phyloP scores from a whole-genome alignment of 192 early-diverging fungal species.

The Pecoramyces ruminantium region DNA sequence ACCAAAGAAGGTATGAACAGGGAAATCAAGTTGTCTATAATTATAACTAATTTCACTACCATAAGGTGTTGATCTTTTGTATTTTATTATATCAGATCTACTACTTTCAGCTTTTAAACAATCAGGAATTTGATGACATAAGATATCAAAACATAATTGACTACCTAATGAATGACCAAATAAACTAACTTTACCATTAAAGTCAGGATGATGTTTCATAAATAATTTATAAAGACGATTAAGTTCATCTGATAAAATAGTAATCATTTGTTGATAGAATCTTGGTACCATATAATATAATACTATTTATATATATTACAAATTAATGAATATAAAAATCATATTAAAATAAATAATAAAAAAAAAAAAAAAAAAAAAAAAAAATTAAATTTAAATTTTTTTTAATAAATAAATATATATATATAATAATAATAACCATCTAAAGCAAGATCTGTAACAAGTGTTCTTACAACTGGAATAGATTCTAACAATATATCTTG shows the following conservation, averaged over 20 bases:
- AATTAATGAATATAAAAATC: no score
- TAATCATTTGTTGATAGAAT: slow-evolving; percentile 66
- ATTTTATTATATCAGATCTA: slow-evolving; percentile 7
- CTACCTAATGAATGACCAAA: slow-evolving; percentile 68
- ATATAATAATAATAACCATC: slow-evolving; percentile 34
- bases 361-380: neutral
- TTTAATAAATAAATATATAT: neutral
- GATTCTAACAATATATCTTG: slow-evolving; percentile 67
- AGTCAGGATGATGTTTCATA: slow-evolving; percentile 53
- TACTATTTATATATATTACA: slow-evolving; percentile 15
- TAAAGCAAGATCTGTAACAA: slow-evolving; percentile 68
- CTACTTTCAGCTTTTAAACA: slow-evolving; percentile 6
- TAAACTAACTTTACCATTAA: slow-evolving; percentile 59
- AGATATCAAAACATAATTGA: slow-evolving; percentile 59
- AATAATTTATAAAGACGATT: slow-evolving; percentile 61
- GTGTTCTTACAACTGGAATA: slow-evolving; percentile 56
- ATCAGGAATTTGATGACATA: slow-evolving; percentile 36
- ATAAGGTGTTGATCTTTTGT: slow-evolving; percentile 14
- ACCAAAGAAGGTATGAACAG: slow-evolving; percentile 60
- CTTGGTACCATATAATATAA: slow-evolving; percentile 70
- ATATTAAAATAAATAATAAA: slow-evolving; percentile 1
- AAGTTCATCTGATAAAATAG: slow-evolving; percentile 53
- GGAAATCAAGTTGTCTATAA: slow-evolving; percentile 35
- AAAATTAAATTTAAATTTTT: no score
- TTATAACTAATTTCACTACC: slow-evolving; percentile 17